Conservation (phyloP, 805 yeast genomes). For the Hanseniaspora guilliermondii region DNA sequence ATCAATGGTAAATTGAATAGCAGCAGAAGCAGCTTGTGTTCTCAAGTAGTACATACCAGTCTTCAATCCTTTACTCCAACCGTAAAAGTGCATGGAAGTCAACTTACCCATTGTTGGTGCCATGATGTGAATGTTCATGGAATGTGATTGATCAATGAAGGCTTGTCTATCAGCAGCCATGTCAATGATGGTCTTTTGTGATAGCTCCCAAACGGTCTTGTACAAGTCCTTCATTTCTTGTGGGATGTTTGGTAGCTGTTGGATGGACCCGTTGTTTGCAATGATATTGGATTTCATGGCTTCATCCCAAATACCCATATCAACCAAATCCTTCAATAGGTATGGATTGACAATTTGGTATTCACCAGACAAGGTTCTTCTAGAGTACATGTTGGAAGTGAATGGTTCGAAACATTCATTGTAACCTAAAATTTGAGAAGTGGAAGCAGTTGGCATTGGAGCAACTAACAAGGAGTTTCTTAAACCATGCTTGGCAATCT, state of each 20-base stretch:
- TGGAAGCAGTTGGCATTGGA: constrained; percentile 97
- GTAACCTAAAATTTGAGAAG: constrained; percentile 87
- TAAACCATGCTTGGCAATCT: constrained; percentile 52
- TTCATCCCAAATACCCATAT: constrained; percentile 71
- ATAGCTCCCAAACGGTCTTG: constrained; percentile 93
- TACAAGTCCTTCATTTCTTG: constrained; percentile 61
- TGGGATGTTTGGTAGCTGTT: constrained; percentile 62
- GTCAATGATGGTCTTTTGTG: constrained; percentile 74
- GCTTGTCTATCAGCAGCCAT: constrained; percentile 74
- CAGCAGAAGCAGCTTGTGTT: constrained; percentile 94
- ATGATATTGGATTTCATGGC: constrained; percentile 67
- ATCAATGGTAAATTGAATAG: constrained; percentile 81
- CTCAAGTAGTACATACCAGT: constrained; percentile 97
- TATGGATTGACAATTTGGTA: constrained; percentile 85
- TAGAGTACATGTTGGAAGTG: constrained; percentile 81
- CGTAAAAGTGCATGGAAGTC: constrained; percentile 96
- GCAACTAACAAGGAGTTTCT: constrained; percentile 83
- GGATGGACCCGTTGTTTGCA: constrained; percentile 73
- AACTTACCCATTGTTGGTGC: constrained; percentile 93
- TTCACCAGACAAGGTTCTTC: constrained; percentile 89
- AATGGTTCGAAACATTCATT: constrained; percentile 94
- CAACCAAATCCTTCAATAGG: constrained; percentile 67
- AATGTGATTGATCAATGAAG: constrained; percentile 83
- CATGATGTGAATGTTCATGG: constrained; percentile 75
- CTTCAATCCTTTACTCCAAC: constrained; percentile 96